Percentiles rank a stretch among this genome's conserved stretches.
These are phyloP conservation scores for Rhynchospora tenuis DNA, from an alignment of 176 grass and related monocot genomes.

Conservation along the genomic window DNA sequence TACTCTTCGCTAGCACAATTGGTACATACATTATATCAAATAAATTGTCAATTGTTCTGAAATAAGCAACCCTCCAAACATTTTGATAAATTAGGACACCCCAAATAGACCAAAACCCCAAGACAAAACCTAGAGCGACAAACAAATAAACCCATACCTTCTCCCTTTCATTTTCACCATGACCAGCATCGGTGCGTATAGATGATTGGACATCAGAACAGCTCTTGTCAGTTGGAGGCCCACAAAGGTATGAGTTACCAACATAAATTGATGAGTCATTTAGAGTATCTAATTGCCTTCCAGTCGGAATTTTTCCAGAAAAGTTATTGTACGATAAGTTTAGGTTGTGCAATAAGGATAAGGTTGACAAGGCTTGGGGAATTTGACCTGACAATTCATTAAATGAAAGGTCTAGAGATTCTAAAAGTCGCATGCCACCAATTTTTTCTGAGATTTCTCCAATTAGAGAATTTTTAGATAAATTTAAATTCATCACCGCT, in stretches of 20 bases:
- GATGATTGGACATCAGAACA: neutral
- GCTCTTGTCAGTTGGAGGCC: neutral
- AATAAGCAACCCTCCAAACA: slow-evolving; percentile 23
- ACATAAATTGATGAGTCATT: slow-evolving; percentile 18
- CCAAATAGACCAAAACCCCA: slow-evolving; percentile 28
- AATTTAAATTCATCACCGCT: slow-evolving; percentile 18
- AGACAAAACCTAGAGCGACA: slow-evolving; percentile 3
- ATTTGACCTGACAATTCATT: slow-evolving; percentile 32
- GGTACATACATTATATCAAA: neutral
- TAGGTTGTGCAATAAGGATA: slow-evolving; percentile 24
- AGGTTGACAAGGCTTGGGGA: neutral
- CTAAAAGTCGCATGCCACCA: slow-evolving; percentile 15
- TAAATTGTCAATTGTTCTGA: neutral
- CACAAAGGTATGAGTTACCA: slow-evolving; percentile 27
- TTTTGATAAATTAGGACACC: slow-evolving; percentile 15
- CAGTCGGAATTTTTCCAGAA: slow-evolving; percentile 23
- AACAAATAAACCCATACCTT: neutral
- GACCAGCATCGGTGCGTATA: no score
- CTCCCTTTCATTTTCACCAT: neutral
- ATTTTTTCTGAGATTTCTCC: slow-evolving; percentile 14
- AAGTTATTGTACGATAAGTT: slow-evolving; percentile 42
- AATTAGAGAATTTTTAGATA: slow-evolving; percentile 15
- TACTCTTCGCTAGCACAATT: neutral
- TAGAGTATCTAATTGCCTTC: slow-evolving; percentile 37
- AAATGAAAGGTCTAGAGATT: slow-evolving; percentile 36